phyloP scores from a whole-genome alignment of 1,284 basidiomycete species.

The Hymenochaete sp. region DNA sequence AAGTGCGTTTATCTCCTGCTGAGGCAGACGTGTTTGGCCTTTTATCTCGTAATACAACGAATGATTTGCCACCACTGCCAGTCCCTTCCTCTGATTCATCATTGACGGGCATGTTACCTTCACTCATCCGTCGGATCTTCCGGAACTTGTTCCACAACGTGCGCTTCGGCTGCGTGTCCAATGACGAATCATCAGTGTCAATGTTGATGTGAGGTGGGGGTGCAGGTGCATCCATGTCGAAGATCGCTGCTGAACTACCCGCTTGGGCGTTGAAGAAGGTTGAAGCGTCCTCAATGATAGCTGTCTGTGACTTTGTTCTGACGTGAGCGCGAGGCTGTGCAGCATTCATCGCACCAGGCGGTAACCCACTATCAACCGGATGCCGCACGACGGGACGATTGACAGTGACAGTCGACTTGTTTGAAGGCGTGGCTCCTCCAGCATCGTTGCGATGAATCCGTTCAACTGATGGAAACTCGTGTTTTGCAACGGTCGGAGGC shows the following conservation, averaged over 20 bases:
- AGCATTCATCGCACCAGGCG: slow-evolving; percentile 58
- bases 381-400: slow-evolving; percentile 12
- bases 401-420: slow-evolving; percentile 16
- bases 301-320: slow-evolving; percentile 72
- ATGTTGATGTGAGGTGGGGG: too few species aligned
- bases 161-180: slow-evolving; percentile 33
- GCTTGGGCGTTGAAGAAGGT: slow-evolving; percentile 22
- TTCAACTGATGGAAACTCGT: slow-evolving; percentile 59
- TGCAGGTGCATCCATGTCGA: slow-evolving; percentile 19
- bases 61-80: slow-evolving; percentile 44
- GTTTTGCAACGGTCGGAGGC: slow-evolving; percentile 35
- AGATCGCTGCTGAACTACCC: slow-evolving; percentile 17
- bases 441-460: slow-evolving; percentile 22
- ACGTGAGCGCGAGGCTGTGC: slow-evolving; percentile 35
- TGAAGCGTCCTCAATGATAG: slow-evolving; percentile 57
- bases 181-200: slow-evolving; percentile 20
- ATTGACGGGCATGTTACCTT: slow-evolving; percentile 33
- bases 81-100: slow-evolving; percentile 28
- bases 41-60: slow-evolving; percentile 58
- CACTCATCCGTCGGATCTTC: slow-evolving; percentile 51
- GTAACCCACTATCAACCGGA: slow-evolving; percentile 34
- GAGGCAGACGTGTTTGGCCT: slow-evolving; percentile 21
- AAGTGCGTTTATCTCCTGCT: slow-evolving; percentile 1
- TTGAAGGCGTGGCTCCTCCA: slow-evolving; percentile 11
- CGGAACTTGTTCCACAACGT: slow-evolving; percentile 61